Base-by-base conservation (phyloP, 192 early-diverging fungal species). In the Funneliformis geosporum region DNA sequence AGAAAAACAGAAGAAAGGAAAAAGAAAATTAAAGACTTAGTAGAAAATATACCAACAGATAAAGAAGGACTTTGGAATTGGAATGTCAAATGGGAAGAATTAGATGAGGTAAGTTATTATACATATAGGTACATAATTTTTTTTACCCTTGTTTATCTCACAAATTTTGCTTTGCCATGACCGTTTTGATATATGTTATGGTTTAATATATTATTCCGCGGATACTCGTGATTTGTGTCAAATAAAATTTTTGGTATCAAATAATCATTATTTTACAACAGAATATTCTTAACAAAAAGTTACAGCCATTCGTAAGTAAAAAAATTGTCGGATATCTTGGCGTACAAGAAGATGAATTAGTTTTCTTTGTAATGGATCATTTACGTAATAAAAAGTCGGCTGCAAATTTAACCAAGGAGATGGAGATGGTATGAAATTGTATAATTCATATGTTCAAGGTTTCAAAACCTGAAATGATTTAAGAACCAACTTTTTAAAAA, bases 281-380 rank as follows among this genome's bases (percentile, higher is more conserved):
- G 70, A 65, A 76, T 33, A 84, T 95, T 23, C 55, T 97, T 55
- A 64, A 79, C 27, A 87, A 88, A 18, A 95, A 93, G 74, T 81
- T 98, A 42, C 82, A 85, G 70, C 92, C 95, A 0, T 95, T 95
- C 77, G 86, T 95, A 14, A 85, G 83, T 18, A 93, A 95, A 83
- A 94, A 95, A 75, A 89, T 98, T 40, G 79, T 86, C 0, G 94
- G 96, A 77, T 89, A 94, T 69, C 78, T 99, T 27, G 95, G 94
- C 23, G 93, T 91, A 2, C 90, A 90, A 64, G 94, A 96, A 67
- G 87, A 88, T 46, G 95, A 95, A 39, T 78, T 99, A 72, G 86
- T 92, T 8, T 86, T 90, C n/a, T 96, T 95, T 88, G 89, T 96
- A 33, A 79, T 94, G 60, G 88, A 90, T 23, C 90, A 91, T 75